These are phyloP conservation scores for Phytophthora uliginosa DNA, from an alignment of 352 stramenopile genomes.

Conservation along the genomic window DNA sequence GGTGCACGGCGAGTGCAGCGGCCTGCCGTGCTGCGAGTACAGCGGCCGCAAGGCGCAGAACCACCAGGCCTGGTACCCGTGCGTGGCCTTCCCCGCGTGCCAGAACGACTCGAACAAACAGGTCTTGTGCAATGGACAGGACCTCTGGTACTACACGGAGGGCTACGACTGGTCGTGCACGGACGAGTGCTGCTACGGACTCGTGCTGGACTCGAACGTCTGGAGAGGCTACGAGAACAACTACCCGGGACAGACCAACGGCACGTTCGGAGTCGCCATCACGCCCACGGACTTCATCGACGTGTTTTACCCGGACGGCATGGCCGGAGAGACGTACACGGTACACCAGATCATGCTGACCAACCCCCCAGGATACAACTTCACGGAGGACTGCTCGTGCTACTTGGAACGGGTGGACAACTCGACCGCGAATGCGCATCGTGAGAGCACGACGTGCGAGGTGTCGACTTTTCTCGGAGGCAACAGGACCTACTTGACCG, in stretches of 20 bases:
- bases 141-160: slow-evolving; percentile 63
- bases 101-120: slow-evolving; percentile 73
- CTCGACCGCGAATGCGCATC: slow-evolving; percentile 23
- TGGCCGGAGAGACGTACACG: slow-evolving; percentile 58
- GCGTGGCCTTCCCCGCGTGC: slow-evolving; percentile 82
- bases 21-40: slow-evolving; percentile 83
- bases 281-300: slow-evolving; percentile 76
- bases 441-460: slow-evolving; percentile 48
- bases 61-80: slow-evolving; percentile 85
- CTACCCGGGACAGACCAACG: slow-evolving; percentile 77
- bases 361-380: slow-evolving; percentile 73
- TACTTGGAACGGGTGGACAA: slow-evolving; percentile 39
- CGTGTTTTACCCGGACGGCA: slow-evolving; percentile 64
- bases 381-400: slow-evolving; percentile 58
- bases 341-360: slow-evolving; percentile 84
- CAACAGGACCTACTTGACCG: slow-evolving; percentile 70
- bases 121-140: slow-evolving; percentile 63
- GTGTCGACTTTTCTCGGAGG: slow-evolving; percentile 55
- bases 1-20: slow-evolving; percentile 73
- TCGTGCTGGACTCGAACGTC: slow-evolving; percentile 78
- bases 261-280: slow-evolving; percentile 79
- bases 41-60: slow-evolving; percentile 74
- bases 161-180: slow-evolving; percentile 73
- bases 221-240: slow-evolving; percentile 68
- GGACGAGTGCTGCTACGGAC: slow-evolving; percentile 77